Evolutionary conservation across 2,329 filamentous ascomycete genomes (phyloP).

Genomic region (Trichoderma brevicompactum): DNA sequence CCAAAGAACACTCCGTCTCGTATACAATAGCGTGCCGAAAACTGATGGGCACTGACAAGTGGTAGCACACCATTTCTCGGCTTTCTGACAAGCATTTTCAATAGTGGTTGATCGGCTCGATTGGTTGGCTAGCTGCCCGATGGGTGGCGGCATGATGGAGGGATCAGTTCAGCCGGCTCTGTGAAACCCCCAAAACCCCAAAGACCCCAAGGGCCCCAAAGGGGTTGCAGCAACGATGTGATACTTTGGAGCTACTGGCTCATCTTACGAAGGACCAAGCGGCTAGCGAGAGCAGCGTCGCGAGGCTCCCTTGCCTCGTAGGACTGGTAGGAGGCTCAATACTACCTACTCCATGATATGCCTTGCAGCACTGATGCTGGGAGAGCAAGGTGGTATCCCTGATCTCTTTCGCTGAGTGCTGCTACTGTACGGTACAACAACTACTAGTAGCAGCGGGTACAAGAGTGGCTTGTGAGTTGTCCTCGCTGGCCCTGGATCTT

Average conservation of each 20-base stretch:
- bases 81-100: neutral
- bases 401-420: neutral
- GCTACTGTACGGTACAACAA: neutral
- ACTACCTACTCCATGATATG: neutral
- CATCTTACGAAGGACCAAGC: constrained; percentile 7
- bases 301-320: constrained; percentile 18
- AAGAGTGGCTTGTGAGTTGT: constrained; percentile 12
- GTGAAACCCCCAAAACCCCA: constrained; percentile 2
- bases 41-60: too few relatives aligned
- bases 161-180: neutral
- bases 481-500: constrained; percentile 18
- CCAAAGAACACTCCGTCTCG: neutral
- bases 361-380: neutral
- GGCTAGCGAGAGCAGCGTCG: neutral
- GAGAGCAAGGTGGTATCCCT: neutral
- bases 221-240: neutral
- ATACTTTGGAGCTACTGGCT: constrained; percentile 11
- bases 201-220: constrained; percentile 2
- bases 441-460: constrained; percentile 9
- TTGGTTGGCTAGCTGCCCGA: neutral
- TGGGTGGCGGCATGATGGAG: constrained; percentile 7
- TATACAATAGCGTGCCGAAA: too few relatives aligned
- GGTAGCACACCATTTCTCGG: constrained; percentile 20
- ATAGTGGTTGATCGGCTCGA: constrained; percentile 8
- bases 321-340: neutral